Conservation (phyloP, 129 eudicot species). For the Helichrysum umbraculigerum region DNA sequence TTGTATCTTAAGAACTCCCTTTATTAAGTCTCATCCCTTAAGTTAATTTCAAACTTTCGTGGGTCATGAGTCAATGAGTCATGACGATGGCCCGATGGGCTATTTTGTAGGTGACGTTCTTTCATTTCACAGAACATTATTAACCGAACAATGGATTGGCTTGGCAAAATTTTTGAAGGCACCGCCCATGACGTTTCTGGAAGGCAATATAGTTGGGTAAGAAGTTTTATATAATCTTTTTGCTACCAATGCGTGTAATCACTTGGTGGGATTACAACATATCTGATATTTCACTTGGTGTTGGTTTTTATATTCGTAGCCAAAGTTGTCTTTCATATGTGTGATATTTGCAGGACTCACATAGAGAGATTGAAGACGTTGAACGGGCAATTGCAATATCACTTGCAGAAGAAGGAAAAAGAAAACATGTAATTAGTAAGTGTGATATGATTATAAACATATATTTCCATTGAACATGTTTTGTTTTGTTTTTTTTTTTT, state of each 20-base stretch:
- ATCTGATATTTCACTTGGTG: background rate
- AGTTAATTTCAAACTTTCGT: too few species aligned
- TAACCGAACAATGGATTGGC: slow-evolving; percentile 63
- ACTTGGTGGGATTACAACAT: background rate
- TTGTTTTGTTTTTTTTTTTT: background rate
- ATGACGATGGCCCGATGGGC: too few species aligned
- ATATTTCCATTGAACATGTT: slow-evolving; percentile 12
- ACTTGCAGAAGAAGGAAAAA: slow-evolving; percentile 54
- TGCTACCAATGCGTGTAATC: background rate
- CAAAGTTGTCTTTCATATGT: background rate
- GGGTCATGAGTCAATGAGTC: too few species aligned
- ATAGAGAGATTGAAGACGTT: slow-evolving; percentile 62
- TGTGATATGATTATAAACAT: slow-evolving; percentile 15
- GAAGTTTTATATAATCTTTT: slow-evolving; percentile 36
- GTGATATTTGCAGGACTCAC: slow-evolving; percentile 36
- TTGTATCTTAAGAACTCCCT: too few species aligned
- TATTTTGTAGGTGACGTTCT: background rate
- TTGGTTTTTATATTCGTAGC: slow-evolving; percentile 4
- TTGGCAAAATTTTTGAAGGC: slow-evolving; percentile 63
- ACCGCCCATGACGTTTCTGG: slow-evolving; percentile 50
- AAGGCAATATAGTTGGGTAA: slow-evolving; percentile 46
- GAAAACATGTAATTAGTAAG: slow-evolving; percentile 52
- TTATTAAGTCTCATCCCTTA: too few species aligned
- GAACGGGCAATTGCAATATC: slow-evolving; percentile 78
- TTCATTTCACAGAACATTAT: slow-evolving; percentile 16